Evolutionary conservation across 75 land plant genomes (phyloP).

Genomic region (Chamaecyparis obtusa): DNA sequence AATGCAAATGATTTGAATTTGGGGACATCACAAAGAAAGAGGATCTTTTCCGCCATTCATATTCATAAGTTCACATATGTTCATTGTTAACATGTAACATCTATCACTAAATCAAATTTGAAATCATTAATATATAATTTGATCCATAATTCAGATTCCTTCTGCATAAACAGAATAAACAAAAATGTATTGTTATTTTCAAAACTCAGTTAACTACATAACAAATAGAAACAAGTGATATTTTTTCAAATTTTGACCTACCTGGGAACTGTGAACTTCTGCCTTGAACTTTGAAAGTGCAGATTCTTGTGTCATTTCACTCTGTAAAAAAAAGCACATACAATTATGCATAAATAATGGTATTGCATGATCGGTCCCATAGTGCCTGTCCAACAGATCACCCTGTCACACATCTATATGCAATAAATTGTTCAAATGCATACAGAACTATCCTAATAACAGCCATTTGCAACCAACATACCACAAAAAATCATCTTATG

Average conservation of each 20-base stretch:
- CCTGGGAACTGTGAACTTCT: slow-evolving; percentile 69
- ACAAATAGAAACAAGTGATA: neutral
- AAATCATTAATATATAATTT: neutral
- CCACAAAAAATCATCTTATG: neutral
- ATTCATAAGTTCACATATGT: neutral
- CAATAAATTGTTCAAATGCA: neutral
- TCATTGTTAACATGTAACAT: neutral
- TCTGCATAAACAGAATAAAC: neutral
- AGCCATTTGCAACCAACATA: neutral
- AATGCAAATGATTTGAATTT: no score
- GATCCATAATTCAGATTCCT: neutral
- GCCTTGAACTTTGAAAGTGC: slow-evolving; percentile 60
- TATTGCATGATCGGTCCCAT: slow-evolving; percentile 10
- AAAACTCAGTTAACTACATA: neutral
- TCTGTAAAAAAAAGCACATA: slow-evolving; percentile 30
- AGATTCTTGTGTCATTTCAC: slow-evolving; percentile 63
- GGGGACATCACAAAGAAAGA: neutral
- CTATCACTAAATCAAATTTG: neutral
- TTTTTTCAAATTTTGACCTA: slow-evolving; percentile 11
- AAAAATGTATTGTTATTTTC: neutral
- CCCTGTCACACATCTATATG: neutral
- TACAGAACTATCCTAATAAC: neutral
- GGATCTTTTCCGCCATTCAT: neutral
- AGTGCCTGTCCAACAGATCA: slow-evolving; percentile 14
- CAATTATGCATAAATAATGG: slow-evolving; percentile 13